Base-by-base conservation (phyloP, 148 eudicot genomes). In the Bassia scoparia region DNA sequence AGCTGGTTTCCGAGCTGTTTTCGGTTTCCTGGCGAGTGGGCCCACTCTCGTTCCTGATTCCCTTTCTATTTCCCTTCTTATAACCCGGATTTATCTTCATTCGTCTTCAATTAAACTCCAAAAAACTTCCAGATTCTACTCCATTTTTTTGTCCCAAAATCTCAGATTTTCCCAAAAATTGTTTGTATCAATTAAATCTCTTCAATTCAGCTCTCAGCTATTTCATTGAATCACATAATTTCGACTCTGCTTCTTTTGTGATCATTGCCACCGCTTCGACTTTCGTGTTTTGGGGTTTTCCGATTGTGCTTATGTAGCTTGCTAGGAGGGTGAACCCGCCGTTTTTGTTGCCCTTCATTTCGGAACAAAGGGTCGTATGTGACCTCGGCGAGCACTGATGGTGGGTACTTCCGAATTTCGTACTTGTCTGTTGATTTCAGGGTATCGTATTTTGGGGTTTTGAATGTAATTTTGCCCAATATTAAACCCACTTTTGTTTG, bases 291-390 rank as follows among this genome's bases (percentile, higher is more conserved):
- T 89, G 79, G 3, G 98, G 95, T 5, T 78, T 85, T 0, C 97
- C 95, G 1, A 87, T 43, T 0, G 82, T 97, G 26, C 98, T 97
- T 9, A 90, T 93, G 83, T 93, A 93, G 10, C 83, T 72, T 37
- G 88, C 98, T 30, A 93, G 72, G 26, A 93, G 18, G 1, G 68
- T 18, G 83, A 93, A 93, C 0, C 98, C 97, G 7, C 85, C 91
- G 41, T 93, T 97, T 64, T 75, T 90, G 81, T 85, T 58, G 61
- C 85, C 82, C 48, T 93, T 87, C 80, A 87, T 80, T 18, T 82
- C 56, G 21, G 89, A 33, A n/a, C n/a, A n/a, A n/a, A 0, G 89
- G 94, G 14, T 89, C 81, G 73, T 86, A 93, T 30, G 86, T 90
- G 43, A 93, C 81, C 55, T 89, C 75, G 0, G 98, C 97, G 2